These are phyloP conservation scores for Beauveria bassiana DNA, from an alignment of 2,329 filamentous ascomycete species.

Conservation along the genomic window DNA sequence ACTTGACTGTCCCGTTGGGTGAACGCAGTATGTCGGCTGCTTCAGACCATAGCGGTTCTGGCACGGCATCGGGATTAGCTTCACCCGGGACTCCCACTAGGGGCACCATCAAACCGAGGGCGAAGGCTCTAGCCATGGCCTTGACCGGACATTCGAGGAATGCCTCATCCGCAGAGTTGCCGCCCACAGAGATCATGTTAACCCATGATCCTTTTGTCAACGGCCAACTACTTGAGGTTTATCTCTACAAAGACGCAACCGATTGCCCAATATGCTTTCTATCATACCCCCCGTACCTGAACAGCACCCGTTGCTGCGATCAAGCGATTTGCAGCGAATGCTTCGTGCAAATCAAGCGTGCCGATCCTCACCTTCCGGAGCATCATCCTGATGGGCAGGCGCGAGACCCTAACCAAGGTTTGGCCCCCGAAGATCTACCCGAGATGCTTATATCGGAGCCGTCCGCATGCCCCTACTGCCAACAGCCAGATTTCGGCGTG, in stretches of 20 bases:
- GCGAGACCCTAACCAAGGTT: slow-evolving; percentile 27
- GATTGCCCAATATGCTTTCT: slow-evolving; percentile 97
- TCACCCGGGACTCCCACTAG: slow-evolving; percentile 41
- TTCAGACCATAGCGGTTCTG: slow-evolving; percentile 61
- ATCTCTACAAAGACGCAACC: slow-evolving; percentile 79
- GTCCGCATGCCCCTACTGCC: slow-evolving; percentile 88
- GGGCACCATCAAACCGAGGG: slow-evolving; percentile 67
- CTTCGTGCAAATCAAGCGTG: slow-evolving; percentile 95
- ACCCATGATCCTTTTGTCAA: slow-evolving; percentile 83
- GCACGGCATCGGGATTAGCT: slow-evolving; percentile 46
- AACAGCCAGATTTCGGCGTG: slow-evolving; percentile 91
- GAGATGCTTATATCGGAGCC: slow-evolving; percentile 81
- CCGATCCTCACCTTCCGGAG: slow-evolving; percentile 84
- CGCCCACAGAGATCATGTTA: slow-evolving; percentile 69
- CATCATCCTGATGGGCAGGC: slow-evolving; percentile 49
- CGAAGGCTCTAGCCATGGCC: slow-evolving; percentile 81
- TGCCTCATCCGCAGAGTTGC: slow-evolving; percentile 61
- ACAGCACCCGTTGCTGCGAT: slow-evolving; percentile 90
- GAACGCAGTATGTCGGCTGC: slow-evolving; percentile 70
- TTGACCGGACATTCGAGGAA: slow-evolving; percentile 68
- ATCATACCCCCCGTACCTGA: slow-evolving; percentile 90
- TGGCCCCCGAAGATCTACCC: slow-evolving; percentile 41
- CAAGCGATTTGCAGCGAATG: slow-evolving; percentile 97
- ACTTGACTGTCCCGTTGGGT: slow-evolving; percentile 71
- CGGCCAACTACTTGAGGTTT: slow-evolving; percentile 87